Evolutionary conservation across 176 grass and related monocot species (phyloP).

Genomic region (Oryza australiensis): DNA sequence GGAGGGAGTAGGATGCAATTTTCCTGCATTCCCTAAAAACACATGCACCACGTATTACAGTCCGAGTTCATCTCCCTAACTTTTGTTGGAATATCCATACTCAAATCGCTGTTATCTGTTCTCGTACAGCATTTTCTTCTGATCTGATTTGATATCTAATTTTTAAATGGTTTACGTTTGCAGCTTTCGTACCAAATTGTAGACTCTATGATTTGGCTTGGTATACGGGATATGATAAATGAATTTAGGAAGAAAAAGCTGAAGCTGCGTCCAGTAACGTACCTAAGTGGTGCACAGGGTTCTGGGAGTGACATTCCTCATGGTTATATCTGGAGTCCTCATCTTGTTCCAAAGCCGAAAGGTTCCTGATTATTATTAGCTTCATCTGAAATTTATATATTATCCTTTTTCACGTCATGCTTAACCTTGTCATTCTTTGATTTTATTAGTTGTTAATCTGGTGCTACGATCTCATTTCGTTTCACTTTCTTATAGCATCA

Average conservation of each 20-base stretch:
- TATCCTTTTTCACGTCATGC: neutral
- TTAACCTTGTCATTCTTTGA: slow-evolving; percentile 31
- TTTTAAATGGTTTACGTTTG: slow-evolving; percentile 30
- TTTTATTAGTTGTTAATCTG: slow-evolving; percentile 9
- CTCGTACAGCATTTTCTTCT: neutral
- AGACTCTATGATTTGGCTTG: slow-evolving; percentile 99
- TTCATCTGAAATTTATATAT: slow-evolving; percentile 31
- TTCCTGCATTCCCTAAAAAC: too few relatives aligned
- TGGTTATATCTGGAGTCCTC: slow-evolving; percentile 97
- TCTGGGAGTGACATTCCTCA: slow-evolving; percentile 77
- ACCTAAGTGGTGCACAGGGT: slow-evolving; percentile 82
- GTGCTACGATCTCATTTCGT: neutral
- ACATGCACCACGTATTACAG: neutral
- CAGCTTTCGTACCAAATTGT: slow-evolving; percentile 98
- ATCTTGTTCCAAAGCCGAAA: slow-evolving; percentile 97
- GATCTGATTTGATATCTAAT: slow-evolving; percentile 15
- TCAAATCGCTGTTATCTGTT: slow-evolving; percentile 27
- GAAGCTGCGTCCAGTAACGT: slow-evolving; percentile 93
- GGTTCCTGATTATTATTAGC: slow-evolving; percentile 40
- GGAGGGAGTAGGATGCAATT: too few relatives aligned
- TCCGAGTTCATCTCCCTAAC: neutral
- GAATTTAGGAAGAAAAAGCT: slow-evolving; percentile 96
- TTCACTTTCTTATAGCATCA: slow-evolving; percentile 1
- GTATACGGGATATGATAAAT: slow-evolving; percentile 98
- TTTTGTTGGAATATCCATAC: slow-evolving; percentile 17